A percentile compares a stretch with the other conserved stretches of the same genome.
Evolutionary conservation across 371 early-diverging fungal species (phyloP).

Genomic region (Mucor circinelloides): DNA sequence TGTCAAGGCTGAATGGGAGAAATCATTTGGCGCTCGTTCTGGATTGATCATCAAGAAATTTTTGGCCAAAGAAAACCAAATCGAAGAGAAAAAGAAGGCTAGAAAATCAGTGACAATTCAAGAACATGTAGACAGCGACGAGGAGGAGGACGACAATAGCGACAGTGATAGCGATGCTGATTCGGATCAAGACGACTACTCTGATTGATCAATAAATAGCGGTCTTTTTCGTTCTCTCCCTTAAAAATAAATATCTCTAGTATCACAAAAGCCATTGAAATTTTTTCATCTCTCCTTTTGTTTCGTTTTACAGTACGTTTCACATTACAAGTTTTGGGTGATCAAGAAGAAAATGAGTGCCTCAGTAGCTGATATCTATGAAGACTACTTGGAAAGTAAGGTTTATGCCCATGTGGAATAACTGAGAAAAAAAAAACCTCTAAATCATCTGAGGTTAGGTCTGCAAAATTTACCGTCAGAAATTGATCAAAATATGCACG

Average conservation of each 20-base stretch:
- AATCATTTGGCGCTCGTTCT: conserved; percentile 35
- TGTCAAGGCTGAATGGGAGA: conserved; percentile 85
- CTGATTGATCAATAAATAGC: background rate
- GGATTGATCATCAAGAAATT: conserved; percentile 26
- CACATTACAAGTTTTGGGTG: background rate
- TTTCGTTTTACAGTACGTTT: background rate
- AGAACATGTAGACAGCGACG: background rate
- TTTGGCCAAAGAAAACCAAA: conserved; percentile 15
- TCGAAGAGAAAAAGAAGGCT: conserved; percentile 2
- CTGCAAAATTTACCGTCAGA: conserved; percentile 41
- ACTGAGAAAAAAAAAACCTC: background rate
- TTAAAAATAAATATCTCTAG: background rate
- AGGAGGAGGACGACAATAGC: background rate
- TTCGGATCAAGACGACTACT: background rate
- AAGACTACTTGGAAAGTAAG: conserved; percentile 42
- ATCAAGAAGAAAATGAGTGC: conserved; percentile 19
- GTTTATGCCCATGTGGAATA: background rate
- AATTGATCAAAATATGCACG: conserved; percentile 45
- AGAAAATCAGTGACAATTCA: conserved; percentile 16
- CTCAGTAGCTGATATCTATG: conserved; percentile 37
- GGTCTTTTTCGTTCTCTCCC: conserved; percentile 8
- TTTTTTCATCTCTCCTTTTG: background rate
- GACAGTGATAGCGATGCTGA: background rate
- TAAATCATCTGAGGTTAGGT: conserved; percentile 17
- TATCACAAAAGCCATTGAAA: background rate